Percentiles rank a stretch among this genome's conserved stretches.
Conservation (phyloP, 2,329 filamentous ascomycete species). For the Neoscytalidium dimidiatum region DNA sequence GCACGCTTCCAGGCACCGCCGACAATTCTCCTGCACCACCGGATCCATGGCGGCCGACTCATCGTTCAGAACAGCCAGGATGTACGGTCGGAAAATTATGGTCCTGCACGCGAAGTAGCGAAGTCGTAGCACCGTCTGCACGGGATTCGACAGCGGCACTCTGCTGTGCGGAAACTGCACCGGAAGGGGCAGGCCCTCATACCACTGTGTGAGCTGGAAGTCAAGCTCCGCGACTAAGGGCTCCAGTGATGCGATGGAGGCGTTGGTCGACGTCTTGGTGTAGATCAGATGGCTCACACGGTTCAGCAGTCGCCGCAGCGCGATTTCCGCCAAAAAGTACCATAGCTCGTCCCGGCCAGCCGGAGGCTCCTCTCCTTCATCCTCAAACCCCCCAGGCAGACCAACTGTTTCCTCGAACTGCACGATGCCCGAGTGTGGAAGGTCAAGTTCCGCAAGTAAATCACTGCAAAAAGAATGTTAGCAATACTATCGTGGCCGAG, state of each 20-base stretch:
- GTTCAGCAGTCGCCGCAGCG: constrained; percentile 73
- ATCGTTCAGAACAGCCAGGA: constrained; percentile 76
- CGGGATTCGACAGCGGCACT: constrained; percentile 67
- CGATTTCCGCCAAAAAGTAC: constrained; percentile 86
- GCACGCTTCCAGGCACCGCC: constrained; percentile 79
- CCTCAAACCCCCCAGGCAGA: constrained; percentile 74
- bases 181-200: constrained; percentile 72
- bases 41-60: constrained; percentile 72
- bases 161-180: constrained; percentile 77
- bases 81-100: constrained; percentile 83
- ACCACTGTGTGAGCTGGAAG: constrained; percentile 82
- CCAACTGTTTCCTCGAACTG: constrained; percentile 80
- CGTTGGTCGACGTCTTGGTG: constrained; percentile 63
- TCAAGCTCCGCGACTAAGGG: constrained; percentile 79
- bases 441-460: constrained; percentile 74
- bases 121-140: constrained; percentile 76
- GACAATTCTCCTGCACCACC: constrained; percentile 73
- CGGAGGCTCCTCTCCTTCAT: constrained; percentile 61
- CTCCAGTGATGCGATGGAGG: constrained; percentile 71
- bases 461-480: constrained; percentile 47
- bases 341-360: constrained; percentile 76
- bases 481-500: not conserved
- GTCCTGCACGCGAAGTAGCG: constrained; percentile 84
- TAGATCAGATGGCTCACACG: constrained; percentile 79
- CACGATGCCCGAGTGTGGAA: constrained; percentile 80